Base-by-base conservation (phyloP, 2,329 filamentous ascomycete species). In the Hypomyces rosellus region DNA sequence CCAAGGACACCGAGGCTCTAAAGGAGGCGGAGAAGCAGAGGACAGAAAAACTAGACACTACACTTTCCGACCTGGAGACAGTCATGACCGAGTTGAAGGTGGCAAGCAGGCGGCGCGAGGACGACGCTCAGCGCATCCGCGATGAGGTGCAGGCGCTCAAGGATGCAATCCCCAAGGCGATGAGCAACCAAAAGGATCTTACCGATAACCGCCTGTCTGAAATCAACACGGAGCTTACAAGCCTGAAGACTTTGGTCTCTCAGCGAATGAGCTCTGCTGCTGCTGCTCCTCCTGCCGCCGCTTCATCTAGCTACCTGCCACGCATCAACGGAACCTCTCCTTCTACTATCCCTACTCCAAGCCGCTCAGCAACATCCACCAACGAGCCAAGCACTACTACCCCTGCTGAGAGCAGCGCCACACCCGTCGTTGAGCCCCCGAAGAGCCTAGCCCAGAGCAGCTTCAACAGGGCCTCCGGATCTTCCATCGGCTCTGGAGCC, bases 11-110 rank as follows among this genome's bases (percentile, higher is more conserved):
- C 0, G 84, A 90, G 48, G 80, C 84, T 8, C 80, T 99, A 53
- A 99, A 99, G 71, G 78, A 82, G 4, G 86, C 91, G 0, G 93
- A 99, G 73, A 79, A 90, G 65, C 79, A 87, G 52, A 82, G 93
- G 53, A 95, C 89, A 9, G 84, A 90, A 62, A 84, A 86, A 54
- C 74, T 99, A 5, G 93, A 99, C 65, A 76, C 76, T 44, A 86
- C 92, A 2, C 77, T 99, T 12, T 75, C 80, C 4, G 91, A 96
- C 46, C 84, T 99, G 6, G 92, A 99, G 65, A 80, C 76, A 9
- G 89, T 95, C 36, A 82, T 99, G 56, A 69, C 75, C 40, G 88
- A 92, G 44, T 76, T 97, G 59, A 96, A 95, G 70, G 80, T 85
- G 42, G 84, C 89, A 1, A 89, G 88, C 54, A 81, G 85, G 63